phyloP scores from a whole-genome alignment of 352 stramenopile genomes.

The Globisporangium splendens region DNA sequence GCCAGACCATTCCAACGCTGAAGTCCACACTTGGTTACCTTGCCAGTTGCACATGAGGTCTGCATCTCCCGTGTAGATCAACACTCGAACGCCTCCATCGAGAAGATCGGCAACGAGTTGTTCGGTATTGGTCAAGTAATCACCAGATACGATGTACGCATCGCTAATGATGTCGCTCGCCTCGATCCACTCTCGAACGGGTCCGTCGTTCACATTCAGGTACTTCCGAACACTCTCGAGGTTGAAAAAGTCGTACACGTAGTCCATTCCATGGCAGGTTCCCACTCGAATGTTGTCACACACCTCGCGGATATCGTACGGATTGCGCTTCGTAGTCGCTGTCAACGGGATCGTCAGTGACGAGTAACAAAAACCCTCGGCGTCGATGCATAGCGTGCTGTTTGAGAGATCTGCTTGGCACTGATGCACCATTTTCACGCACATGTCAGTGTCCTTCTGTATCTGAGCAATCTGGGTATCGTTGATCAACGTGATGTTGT shows the following conservation, averaged over 20 bases:
- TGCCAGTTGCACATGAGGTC: conserved; percentile 97
- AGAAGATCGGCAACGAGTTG: conserved; percentile 86
- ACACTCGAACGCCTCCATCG: conserved; percentile 57
- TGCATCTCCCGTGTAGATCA: conserved; percentile 96
- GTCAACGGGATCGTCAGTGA: neutral
- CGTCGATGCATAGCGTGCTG: neutral
- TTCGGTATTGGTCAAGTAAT: conserved; percentile 89
- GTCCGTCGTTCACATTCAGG: conserved; percentile 26
- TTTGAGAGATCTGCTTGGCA: conserved; percentile 1
- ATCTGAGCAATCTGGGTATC: conserved; percentile 16
- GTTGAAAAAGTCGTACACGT: conserved; percentile 4
- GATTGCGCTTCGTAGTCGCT: conserved; percentile 27
- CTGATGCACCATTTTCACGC: conserved; percentile 6
- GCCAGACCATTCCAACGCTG: conserved; percentile 88
- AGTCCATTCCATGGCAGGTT: conserved; percentile 4
- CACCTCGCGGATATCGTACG: conserved; percentile 48
- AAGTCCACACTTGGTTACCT: conserved; percentile 92
- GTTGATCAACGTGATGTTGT: conserved; percentile 28
- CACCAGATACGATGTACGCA: conserved; percentile 70
- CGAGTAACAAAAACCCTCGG: neutral
- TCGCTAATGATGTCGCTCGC: conserved; percentile 92
- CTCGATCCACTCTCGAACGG: conserved; percentile 68
- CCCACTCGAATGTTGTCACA: neutral
- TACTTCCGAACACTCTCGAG: neutral
- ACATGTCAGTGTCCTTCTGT: conserved; percentile 14